phyloP scores from a whole-genome alignment of 257 asterid genomes.

The Primulina huaijiensis region DNA sequence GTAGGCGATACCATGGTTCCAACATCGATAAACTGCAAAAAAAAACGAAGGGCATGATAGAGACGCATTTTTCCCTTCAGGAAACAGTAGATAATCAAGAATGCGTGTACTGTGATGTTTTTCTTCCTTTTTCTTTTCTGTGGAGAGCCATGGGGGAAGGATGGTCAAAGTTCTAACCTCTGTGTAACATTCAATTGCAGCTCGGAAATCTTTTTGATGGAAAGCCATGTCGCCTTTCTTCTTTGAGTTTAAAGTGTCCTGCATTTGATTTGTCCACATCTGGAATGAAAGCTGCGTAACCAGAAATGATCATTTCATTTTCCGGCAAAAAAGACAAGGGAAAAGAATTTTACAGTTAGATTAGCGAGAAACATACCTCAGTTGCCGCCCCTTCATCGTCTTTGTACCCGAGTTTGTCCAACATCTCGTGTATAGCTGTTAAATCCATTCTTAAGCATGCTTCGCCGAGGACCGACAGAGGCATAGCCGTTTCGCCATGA shows the following conservation, averaged over 20 bases:
- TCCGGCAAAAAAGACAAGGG: constrained; percentile 11
- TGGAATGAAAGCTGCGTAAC: constrained; percentile 58
- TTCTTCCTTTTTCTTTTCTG: neutral
- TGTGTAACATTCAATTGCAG: constrained; percentile 57
- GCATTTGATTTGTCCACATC: constrained; percentile 82
- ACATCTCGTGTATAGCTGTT: constrained; percentile 67
- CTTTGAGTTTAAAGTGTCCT: constrained; percentile 65
- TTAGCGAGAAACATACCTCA: constrained; percentile 44
- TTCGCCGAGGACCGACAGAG: constrained; percentile 62
- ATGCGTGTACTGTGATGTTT: neutral
- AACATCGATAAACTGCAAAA: constrained; percentile 59
- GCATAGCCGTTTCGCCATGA: constrained; percentile 40
- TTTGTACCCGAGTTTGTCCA: constrained; percentile 64
- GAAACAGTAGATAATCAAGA: neutral
- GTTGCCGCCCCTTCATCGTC: constrained; percentile 75
- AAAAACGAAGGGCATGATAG: neutral
- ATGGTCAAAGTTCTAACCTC: constrained; percentile 35
- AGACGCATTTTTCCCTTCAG: neutral
- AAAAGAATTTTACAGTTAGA: constrained; percentile 4
- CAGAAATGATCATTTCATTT: constrained; percentile 5
- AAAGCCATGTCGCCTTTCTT: constrained; percentile 65
- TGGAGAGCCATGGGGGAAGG: neutral
- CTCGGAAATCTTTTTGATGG: constrained; percentile 56
- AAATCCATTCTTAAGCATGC: constrained; percentile 68
- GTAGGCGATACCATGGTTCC: constrained; percentile 82